A percentile compares a stretch with the other conserved stretches of the same genome.
Evolutionary conservation across 108 stramenopile genomes (phyloP).

Genomic region (Cyclotella cryptica): DNA sequence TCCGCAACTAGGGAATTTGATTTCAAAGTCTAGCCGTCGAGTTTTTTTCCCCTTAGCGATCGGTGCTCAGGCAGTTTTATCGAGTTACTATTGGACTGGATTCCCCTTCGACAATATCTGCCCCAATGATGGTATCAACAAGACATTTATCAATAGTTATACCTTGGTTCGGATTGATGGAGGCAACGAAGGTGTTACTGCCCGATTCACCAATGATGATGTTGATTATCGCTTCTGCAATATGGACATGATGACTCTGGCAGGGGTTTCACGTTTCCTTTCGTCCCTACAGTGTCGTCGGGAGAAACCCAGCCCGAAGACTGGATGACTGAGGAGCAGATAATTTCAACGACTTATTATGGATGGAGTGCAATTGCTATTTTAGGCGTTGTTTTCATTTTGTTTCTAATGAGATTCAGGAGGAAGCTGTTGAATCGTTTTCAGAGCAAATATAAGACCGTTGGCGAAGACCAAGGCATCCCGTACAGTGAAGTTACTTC

Average conservation of each 20-base stretch:
- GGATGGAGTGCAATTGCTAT: slow-evolving; percentile 55
- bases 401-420: neutral
- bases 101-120: slow-evolving; percentile 79
- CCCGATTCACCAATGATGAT: neutral
- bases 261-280: slow-evolving; percentile 32
- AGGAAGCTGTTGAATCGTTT: neutral
- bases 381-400: neutral
- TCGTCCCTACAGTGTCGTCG: neutral
- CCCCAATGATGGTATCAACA: neutral
- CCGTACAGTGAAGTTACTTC: neutral
- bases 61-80: slow-evolving; percentile 17
- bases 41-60: slow-evolving; percentile 3
- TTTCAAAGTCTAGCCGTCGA: neutral
- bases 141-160: neutral
- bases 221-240: neutral
- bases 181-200: neutral
- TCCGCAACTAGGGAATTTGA: slow-evolving; percentile 29
- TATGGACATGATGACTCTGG: neutral
- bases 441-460: neutral
- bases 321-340: slow-evolving; percentile 75
- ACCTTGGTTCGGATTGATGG: slow-evolving; percentile 1
- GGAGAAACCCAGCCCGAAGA: slow-evolving; percentile 8
- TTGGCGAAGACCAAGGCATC: slow-evolving; percentile 6
- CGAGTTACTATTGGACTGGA: slow-evolving; percentile 70
- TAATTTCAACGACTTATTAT: slow-evolving; percentile 49